Conservation (phyloP, 768 basidiomycete species). For the Amanita brunnescens region DNA sequence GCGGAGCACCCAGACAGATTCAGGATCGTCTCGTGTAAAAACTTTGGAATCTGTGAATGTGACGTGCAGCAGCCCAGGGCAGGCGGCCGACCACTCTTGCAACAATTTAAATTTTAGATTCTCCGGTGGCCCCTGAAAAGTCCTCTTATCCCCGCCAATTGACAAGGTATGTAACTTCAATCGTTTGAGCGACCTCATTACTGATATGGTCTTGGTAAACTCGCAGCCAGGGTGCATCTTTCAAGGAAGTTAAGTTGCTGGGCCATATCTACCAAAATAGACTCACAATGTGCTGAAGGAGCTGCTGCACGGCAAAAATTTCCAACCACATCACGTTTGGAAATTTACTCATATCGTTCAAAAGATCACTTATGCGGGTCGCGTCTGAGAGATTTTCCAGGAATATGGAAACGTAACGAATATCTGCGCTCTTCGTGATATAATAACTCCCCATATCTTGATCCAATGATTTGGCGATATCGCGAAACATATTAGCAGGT, state of each 20-base stretch:
- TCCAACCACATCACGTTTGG: not conserved
- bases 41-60: not conserved
- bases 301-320: not conserved
- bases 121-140: not conserved
- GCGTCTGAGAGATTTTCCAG: not conserved
- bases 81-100: not conserved
- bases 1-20: not conserved
- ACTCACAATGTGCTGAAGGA: not conserved
- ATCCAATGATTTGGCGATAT: not conserved
- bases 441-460: not conserved
- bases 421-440: not conserved
- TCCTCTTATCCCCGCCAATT: not conserved
- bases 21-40: not conserved
- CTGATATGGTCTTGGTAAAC: not conserved
- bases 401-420: not conserved
- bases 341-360: not conserved
- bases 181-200: not conserved
- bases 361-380: not conserved
- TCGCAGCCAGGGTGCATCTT: not conserved
- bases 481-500: not conserved
- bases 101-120: not conserved
- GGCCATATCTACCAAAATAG: not conserved
- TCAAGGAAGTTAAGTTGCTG: not conserved
- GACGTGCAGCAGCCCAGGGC: not conserved
- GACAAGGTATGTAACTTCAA: not conserved